Conservation (phyloP, 345 rosid species). For the Xanthoceras sorbifolium region DNA sequence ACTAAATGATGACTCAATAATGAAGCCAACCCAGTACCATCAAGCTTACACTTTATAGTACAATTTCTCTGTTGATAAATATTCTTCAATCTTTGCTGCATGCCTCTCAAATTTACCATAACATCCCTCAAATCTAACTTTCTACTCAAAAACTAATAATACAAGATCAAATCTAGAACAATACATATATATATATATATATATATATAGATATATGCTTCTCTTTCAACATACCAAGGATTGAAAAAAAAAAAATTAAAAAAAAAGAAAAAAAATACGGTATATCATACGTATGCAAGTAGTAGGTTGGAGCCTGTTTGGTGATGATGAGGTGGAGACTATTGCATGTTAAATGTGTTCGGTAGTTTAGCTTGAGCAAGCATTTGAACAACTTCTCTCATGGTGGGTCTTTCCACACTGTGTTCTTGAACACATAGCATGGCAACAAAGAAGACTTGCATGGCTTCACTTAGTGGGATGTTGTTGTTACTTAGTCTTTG, state of each 20-base stretch:
- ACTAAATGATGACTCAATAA: slow-evolving; percentile 15
- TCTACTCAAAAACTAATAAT: background rate
- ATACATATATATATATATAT: no score
- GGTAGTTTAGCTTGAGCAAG: slow-evolving; percentile 70
- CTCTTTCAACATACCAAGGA: background rate
- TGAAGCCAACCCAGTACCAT: background rate
- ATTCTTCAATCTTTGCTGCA: background rate
- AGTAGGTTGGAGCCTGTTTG: background rate
- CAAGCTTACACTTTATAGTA: background rate
- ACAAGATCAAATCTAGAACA: background rate
- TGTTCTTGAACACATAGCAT: slow-evolving; percentile 86
- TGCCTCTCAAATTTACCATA: background rate
- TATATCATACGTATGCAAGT: background rate
- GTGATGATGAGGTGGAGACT: background rate
- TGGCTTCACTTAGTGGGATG: slow-evolving; percentile 66
- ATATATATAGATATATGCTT: no score
- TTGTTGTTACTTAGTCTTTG: slow-evolving; percentile 48
- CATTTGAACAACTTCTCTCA: slow-evolving; percentile 96
- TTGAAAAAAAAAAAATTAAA: background rate
- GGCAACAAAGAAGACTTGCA: slow-evolving; percentile 83
- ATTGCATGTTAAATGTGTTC: slow-evolving; percentile 43
- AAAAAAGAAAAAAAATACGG: background rate
- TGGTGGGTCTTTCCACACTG: slow-evolving; percentile 89
- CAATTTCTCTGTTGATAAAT: background rate
- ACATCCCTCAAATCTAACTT: background rate